Base-by-base conservation (phyloP, 352 stramenopile genomes). In the Halophytophthora batemanensis region DNA sequence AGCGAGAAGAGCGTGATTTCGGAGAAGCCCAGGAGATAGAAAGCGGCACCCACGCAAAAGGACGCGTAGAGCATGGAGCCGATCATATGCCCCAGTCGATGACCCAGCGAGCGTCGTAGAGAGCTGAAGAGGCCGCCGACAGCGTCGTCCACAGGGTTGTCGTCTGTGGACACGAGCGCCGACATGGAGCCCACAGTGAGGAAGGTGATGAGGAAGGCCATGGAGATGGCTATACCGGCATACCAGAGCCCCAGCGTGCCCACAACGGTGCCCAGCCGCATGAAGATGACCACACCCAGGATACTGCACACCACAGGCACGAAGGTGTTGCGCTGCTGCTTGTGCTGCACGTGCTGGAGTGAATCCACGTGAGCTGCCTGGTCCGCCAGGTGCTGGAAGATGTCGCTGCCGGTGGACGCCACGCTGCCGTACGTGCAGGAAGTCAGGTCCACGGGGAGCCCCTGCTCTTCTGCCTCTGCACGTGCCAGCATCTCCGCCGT, bases 231-330 rank as follows among this genome's bases (percentile, higher is more conserved):
- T 2, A 53, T 33, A 50, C 42, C 60, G 19, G 69, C 45, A 23
- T 59, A 43, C 15, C 49, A 38, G 7, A 77, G 29, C 0, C 73
- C 73, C 2, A 78, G 33, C 10, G 52, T 31, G 38, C 73, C 73
- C 6, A 84, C 67, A 17, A 79, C 55, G 18, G 56, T 34, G 2
- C 69, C 73, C 21, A 84, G 57, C 2, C 70, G 66, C 61, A 84
- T 77, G 50, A 84, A 77, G 50, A 84, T 64, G 44, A 79, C 66
- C 22, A 80, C 67, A 53, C 67, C 70, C 45, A 84, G 75, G 58
- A 84, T 75, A 22, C 67, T 77, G 59, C 61, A 77, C 25, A 74
- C 67, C 10, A 81, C 70, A 7, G 73, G 73, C 35, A 71, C 52
- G 49, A 79, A 74, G 21, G 68, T 65, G 52, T 69, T 67, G 28